Conservation (phyloP, 805 yeast species). For the Vanderwaltozyma verrucispora region DNA sequence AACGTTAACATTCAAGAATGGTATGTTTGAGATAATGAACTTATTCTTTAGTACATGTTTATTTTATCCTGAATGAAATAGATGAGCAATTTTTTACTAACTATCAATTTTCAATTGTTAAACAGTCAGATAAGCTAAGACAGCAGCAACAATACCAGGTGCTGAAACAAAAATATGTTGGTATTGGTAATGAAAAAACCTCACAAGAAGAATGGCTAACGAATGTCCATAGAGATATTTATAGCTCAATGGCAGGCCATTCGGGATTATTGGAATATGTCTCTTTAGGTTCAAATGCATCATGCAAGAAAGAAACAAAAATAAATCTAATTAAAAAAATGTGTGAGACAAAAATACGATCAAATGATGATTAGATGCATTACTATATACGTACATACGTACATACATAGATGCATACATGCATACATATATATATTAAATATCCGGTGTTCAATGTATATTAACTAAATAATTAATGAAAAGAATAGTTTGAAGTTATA, state of each 20-base stretch:
- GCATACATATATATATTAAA: too few relatives aligned
- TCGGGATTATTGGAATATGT: slow-evolving; percentile 24
- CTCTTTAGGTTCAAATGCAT: slow-evolving; percentile 15
- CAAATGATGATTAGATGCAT: slow-evolving; percentile 1
- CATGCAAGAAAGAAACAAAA: slow-evolving; percentile 18
- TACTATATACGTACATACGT: neutral
- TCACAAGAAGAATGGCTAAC: slow-evolving; percentile 57
- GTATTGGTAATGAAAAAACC: slow-evolving; percentile 69
- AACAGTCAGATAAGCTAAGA: slow-evolving; percentile 53
- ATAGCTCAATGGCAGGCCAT: slow-evolving; percentile 21
- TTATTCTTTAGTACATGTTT: too few relatives aligned
- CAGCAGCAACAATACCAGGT: slow-evolving; percentile 48
- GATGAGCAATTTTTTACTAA: neutral
- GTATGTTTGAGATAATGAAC: too few relatives aligned
- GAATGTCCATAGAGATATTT: slow-evolving; percentile 32
- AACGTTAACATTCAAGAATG: too few relatives aligned
- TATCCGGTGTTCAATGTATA: too few relatives aligned
- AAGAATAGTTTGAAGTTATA: too few relatives aligned
- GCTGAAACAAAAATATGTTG: slow-evolving; percentile 53
- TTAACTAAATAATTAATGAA: too few relatives aligned
- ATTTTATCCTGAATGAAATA: too few relatives aligned
- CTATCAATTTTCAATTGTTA: neutral
- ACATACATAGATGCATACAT: too few relatives aligned
- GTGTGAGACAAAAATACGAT: slow-evolving; percentile 8
- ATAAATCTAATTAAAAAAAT: slow-evolving; percentile 21